Evolutionary conservation across 805 yeast species (phyloP).

Genomic region (Wickerhamomyces ciferrii): DNA sequence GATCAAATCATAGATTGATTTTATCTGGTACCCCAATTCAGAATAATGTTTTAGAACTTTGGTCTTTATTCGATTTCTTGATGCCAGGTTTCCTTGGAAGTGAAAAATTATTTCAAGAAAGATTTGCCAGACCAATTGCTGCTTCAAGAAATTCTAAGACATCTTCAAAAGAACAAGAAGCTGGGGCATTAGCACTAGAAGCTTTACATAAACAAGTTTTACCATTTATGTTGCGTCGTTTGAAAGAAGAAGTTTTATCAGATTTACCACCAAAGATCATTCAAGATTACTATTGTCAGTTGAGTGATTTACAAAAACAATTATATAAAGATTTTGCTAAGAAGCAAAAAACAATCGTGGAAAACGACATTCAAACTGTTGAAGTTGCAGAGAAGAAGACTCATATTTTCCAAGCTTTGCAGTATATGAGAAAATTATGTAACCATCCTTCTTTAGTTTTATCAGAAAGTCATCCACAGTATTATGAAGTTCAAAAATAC

Average conservation of each 20-base stretch:
- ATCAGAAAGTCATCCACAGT: constrained; percentile 79
- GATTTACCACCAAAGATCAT: constrained; percentile 98
- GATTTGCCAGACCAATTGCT: constrained; percentile 97
- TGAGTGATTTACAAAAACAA: constrained; percentile 84
- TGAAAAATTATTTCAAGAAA: constrained; percentile 88
- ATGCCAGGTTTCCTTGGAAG: constrained; percentile 99
- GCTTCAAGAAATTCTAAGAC: constrained; percentile 87
- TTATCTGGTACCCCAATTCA: constrained; percentile 98
- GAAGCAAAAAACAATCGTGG: constrained; percentile 72
- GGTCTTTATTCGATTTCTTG: constrained; percentile 96
- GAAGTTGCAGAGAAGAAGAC: constrained; percentile 58
- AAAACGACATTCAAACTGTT: constrained; percentile 50
- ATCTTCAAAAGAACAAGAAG: constrained; percentile 89
- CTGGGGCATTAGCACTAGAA: constrained; percentile 93
- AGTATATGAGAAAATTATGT: constrained; percentile 94
- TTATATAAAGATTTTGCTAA: constrained; percentile 85
- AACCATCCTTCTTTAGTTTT: constrained; percentile 93
- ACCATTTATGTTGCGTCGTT: constrained; percentile 92
- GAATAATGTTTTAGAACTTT: constrained; percentile 90
- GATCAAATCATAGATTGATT: constrained; percentile 85
- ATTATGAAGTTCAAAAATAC: constrained; percentile 55
- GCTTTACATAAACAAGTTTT: constrained; percentile 94
- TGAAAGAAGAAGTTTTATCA: constrained; percentile 92
- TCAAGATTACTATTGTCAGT: constrained; percentile 96
- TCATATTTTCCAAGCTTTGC: constrained; percentile 95